Evolutionary conservation across 2,329 filamentous ascomycete species (phyloP).

Genomic region (Penicillium crustosum): DNA sequence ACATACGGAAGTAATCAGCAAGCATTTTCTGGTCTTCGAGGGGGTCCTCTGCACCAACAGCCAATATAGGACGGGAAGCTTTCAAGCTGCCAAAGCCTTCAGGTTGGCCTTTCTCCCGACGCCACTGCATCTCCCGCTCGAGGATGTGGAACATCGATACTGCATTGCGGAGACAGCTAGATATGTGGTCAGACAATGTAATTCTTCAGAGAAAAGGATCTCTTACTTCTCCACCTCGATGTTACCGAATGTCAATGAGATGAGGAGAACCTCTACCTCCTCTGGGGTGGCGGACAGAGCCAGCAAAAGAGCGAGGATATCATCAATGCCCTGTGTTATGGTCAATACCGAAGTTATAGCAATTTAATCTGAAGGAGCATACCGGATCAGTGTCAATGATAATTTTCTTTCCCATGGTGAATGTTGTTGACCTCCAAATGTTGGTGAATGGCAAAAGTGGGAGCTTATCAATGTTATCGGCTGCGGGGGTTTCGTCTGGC

Average conservation of each 20-base stretch:
- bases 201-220: not conserved
- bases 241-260: slow-evolving; percentile 93
- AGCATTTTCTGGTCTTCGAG: slow-evolving; percentile 78
- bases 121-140: slow-evolving; percentile 84
- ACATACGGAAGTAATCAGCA: slow-evolving; percentile 84
- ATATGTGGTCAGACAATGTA: not conserved
- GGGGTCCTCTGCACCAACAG: slow-evolving; percentile 82
- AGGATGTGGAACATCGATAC: slow-evolving; percentile 89
- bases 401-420: slow-evolving; percentile 68
- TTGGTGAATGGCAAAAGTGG: slow-evolving; percentile 3
- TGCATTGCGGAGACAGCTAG: slow-evolving; percentile 80
- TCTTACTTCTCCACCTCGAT: slow-evolving; percentile 76
- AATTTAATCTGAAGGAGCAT: slow-evolving; percentile 25
- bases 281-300: slow-evolving; percentile 78
- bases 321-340: slow-evolving; percentile 68
- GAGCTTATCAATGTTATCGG: slow-evolving; percentile 15
- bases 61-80: slow-evolving; percentile 75
- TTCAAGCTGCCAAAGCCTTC: slow-evolving; percentile 73
- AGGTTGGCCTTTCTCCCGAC: slow-evolving; percentile 64
- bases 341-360: not conserved
- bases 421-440: not conserved
- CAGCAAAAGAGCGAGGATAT: slow-evolving; percentile 83
- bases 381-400: slow-evolving; percentile 98
- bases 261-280: slow-evolving; percentile 79
- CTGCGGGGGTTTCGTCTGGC: slow-evolving; percentile 5